A percentile compares a stretch with the other conserved stretches of the same genome.
phyloP scores from a whole-genome alignment of 441 rosid species.

The Eutrema salsugineum region DNA sequence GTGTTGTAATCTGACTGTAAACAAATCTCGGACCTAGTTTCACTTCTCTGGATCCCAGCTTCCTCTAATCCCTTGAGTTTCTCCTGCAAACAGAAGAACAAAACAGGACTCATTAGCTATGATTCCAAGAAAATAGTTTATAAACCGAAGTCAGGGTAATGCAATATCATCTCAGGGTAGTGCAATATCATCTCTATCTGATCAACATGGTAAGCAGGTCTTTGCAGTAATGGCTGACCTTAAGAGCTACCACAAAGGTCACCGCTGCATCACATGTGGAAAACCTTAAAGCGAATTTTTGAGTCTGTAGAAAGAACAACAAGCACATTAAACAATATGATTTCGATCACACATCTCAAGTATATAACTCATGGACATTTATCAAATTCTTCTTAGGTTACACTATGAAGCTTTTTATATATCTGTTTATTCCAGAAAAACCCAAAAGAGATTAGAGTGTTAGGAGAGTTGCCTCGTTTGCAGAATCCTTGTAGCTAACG shows the following conservation, averaged over 20 bases:
- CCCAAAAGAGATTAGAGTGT: not conserved
- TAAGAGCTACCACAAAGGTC: slow-evolving; percentile 49
- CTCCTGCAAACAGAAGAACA: slow-evolving; percentile 39
- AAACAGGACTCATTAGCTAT: slow-evolving; percentile 13
- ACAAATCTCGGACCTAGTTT: slow-evolving; percentile 43
- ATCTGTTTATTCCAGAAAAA: not conserved
- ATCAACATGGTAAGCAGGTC: not conserved
- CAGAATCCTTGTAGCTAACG: slow-evolving; percentile 59
- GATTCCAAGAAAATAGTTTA: not conserved
- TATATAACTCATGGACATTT: not conserved
- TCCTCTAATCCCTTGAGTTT: slow-evolving; percentile 36
- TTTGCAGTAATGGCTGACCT: slow-evolving; percentile 40
- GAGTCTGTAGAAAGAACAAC: slow-evolving; percentile 51
- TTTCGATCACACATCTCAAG: not conserved
- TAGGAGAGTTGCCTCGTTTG: slow-evolving; percentile 39
- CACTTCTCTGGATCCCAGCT: slow-evolving; percentile 32
- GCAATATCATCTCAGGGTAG: not conserved
- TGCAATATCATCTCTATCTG: not conserved
- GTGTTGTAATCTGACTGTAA: slow-evolving; percentile 41
- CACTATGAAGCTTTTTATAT: not conserved
- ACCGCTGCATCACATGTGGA: slow-evolving; percentile 46
- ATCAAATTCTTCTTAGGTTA: not conserved
- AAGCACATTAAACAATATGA: not conserved
- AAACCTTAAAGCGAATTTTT: slow-evolving; percentile 81
- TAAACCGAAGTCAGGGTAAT: not conserved